phyloP scores from a whole-genome alignment of 345 rosid species.

The Sisymbrium altissimum region DNA sequence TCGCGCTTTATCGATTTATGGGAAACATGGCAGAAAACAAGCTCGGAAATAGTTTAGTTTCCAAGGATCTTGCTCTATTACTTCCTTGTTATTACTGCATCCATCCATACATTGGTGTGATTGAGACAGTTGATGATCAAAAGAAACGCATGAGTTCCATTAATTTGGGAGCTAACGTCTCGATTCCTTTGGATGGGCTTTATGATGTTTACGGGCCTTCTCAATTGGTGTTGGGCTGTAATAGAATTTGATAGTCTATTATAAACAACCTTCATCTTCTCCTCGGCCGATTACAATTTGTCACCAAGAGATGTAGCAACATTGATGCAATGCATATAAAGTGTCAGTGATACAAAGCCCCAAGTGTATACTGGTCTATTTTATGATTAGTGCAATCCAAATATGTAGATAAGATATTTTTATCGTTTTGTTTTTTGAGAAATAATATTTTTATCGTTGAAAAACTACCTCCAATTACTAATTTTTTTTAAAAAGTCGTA shows the following conservation, averaged over 20 bases:
- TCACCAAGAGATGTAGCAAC: too few relatives aligned
- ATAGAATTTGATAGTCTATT: too few relatives aligned
- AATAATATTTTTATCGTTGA: too few relatives aligned
- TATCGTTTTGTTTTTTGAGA: too few relatives aligned
- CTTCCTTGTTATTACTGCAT: neutral
- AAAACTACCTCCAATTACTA: too few relatives aligned
- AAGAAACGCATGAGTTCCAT: slow-evolving; percentile 36
- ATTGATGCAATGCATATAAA: too few relatives aligned
- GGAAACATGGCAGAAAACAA: slow-evolving; percentile 15
- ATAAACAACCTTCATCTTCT: too few relatives aligned
- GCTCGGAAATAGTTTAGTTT: slow-evolving; percentile 21
- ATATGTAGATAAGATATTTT: neutral
- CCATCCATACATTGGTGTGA: neutral
- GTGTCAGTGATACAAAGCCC: too few relatives aligned
- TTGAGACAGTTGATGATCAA: slow-evolving; percentile 18
- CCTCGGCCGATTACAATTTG: too few relatives aligned
- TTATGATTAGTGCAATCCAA: neutral
- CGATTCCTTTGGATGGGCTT: slow-evolving; percentile 5
- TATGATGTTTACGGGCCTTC: neutral
- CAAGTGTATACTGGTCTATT: too few relatives aligned
- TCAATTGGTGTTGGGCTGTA: neutral
- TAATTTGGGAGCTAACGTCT: slow-evolving; percentile 7
- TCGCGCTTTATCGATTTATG: slow-evolving; percentile 17
- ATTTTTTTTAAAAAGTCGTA: too few relatives aligned
- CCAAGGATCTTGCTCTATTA: neutral